phyloP scores from a whole-genome alignment of 371 early-diverging fungal genomes.

The Lichtheimia ornata region DNA sequence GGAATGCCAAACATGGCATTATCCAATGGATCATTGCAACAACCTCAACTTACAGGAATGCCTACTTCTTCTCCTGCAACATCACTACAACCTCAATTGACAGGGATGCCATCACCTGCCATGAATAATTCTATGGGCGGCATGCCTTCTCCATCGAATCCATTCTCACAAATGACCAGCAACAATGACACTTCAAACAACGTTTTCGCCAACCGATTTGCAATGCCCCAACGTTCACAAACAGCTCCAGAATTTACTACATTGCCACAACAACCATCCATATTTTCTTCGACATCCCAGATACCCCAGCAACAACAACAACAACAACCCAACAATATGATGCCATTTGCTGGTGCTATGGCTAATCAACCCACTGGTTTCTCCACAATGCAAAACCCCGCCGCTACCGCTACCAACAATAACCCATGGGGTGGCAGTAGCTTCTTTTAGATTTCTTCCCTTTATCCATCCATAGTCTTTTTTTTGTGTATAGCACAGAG shows the following conservation, averaged over 20 bases:
- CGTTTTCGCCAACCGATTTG: background rate
- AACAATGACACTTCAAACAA: background rate
- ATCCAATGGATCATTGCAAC: conserved; percentile 2
- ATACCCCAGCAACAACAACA: conserved; percentile 18
- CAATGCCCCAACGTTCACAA: conserved; percentile 8
- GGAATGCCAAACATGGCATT: background rate
- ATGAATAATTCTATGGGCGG: background rate
- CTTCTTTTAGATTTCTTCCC: no score
- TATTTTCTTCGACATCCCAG: conserved; percentile 7
- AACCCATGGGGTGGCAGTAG: no score
- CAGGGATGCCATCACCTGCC: conserved; percentile 7
- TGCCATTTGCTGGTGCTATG: no score
- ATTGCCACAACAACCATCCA: conserved; percentile 4
- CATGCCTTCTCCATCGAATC: conserved; percentile 15
- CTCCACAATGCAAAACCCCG: no score
- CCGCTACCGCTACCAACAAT: no score
- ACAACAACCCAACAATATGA: background rate
- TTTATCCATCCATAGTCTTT: no score
- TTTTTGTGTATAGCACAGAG: no score
- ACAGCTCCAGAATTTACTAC: conserved; percentile 14
- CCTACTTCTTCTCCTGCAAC: background rate
- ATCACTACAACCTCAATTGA: conserved; percentile 4
- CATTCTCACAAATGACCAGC: conserved; percentile 23
- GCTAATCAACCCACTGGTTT: no score
- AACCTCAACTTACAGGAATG: background rate